Conservation (phyloP, 371 early-diverging fungal genomes). For the Mucor circinelloides region DNA sequence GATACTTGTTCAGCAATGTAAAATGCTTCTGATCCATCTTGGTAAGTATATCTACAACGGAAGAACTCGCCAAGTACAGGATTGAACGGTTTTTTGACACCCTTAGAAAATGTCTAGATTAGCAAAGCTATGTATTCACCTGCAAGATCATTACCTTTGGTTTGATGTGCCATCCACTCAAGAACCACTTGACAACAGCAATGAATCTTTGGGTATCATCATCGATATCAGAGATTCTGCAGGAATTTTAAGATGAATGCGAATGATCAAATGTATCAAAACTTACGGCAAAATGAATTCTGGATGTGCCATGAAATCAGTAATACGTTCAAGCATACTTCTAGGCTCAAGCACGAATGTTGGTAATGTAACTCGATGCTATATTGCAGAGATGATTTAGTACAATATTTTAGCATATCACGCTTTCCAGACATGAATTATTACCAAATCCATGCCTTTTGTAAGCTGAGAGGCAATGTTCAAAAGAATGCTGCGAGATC, state of each 20-base stretch:
- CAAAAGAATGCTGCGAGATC: conserved; percentile 84
- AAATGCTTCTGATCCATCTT: conserved; percentile 73
- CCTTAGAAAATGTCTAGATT: conserved; percentile 45
- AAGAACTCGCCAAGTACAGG: conserved; percentile 95
- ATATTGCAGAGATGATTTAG: not conserved
- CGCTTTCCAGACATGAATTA: not conserved
- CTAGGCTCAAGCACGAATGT: conserved; percentile 97
- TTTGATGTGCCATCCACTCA: conserved; percentile 97
- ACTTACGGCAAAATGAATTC: conserved; percentile 82
- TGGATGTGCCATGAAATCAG: conserved; percentile 96
- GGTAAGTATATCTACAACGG: conserved; percentile 75
- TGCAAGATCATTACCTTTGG: conserved; percentile 63
- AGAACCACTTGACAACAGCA: conserved; percentile 85
- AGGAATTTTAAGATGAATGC: not conserved
- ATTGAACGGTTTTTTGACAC: conserved; percentile 97
- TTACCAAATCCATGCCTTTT: conserved; percentile 84
- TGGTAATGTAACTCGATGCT: conserved; percentile 86
- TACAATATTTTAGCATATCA: not conserved
- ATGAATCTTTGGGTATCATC: conserved; percentile 88
- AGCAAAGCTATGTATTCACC: not conserved
- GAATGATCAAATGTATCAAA: not conserved
- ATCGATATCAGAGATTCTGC: conserved; percentile 58
- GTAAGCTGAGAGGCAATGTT: conserved; percentile 86
- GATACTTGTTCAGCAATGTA: conserved; percentile 95
- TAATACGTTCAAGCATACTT: conserved; percentile 92